Conservation (phyloP, 2,329 filamentous ascomycete genomes). For the Neophaeococcomyces aloes region DNA sequence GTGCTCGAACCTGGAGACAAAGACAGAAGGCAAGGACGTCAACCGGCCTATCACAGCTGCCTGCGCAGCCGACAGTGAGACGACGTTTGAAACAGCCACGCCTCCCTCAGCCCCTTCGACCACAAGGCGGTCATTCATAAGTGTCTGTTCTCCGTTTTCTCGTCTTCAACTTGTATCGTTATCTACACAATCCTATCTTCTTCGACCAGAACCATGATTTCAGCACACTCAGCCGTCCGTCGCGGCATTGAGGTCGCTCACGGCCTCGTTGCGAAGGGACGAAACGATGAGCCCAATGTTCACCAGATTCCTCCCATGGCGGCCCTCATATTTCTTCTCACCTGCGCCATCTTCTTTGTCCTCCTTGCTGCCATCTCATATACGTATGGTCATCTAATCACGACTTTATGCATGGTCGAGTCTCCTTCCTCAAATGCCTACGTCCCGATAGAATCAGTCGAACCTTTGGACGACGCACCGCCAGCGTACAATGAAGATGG, state of each 20-base stretch:
- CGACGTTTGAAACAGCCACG: background rate
- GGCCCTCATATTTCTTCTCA: constrained; percentile 24
- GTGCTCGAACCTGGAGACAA: background rate
- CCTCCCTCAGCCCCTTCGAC: background rate
- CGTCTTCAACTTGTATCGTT: background rate
- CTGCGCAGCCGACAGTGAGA: background rate
- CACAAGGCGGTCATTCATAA: background rate
- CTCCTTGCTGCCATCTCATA: constrained; percentile 34
- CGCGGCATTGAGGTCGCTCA: constrained; percentile 5
- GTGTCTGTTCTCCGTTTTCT: background rate
- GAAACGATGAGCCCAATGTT: constrained; percentile 1
- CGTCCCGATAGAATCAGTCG: constrained; percentile 38
- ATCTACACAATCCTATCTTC: background rate
- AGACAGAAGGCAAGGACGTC: too few species aligned
- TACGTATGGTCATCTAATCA: constrained; percentile 49
- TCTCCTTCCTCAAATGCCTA: constrained; percentile 44
- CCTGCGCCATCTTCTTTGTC: constrained; percentile 20
- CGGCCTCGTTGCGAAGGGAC: background rate
- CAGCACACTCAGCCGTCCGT: constrained; percentile 2
- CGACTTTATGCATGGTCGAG: constrained; percentile 55
- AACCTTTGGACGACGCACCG: constrained; percentile 19
- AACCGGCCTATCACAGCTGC: background rate
- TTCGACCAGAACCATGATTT: background rate
- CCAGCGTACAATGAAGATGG: constrained; percentile 23
- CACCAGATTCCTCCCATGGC: constrained; percentile 21